These are phyloP conservation scores for Agastache rugosa DNA, from an alignment of 257 asterid species.

Conservation along the genomic window DNA sequence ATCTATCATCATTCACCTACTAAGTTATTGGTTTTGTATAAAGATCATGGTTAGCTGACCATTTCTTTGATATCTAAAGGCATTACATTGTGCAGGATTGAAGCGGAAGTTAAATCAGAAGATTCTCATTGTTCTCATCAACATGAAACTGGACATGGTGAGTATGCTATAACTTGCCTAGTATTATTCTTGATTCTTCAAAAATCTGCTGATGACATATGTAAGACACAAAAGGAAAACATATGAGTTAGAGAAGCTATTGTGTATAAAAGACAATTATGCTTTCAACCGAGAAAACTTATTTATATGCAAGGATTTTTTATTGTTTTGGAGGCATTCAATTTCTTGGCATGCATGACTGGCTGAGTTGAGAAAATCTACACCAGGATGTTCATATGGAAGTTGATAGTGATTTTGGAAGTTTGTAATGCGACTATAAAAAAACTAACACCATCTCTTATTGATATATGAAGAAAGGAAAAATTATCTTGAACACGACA, in stretches of 20 bases:
- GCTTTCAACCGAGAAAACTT: background rate
- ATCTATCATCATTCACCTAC: slow-evolving; percentile 10
- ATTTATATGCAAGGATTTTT: background rate
- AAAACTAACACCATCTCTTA: background rate
- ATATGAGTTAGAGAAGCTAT: background rate
- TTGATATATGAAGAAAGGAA: background rate
- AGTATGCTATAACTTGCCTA: slow-evolving; percentile 27
- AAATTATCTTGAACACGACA: background rate
- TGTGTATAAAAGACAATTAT: background rate
- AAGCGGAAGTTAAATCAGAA: slow-evolving; percentile 69
- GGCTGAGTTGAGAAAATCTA: background rate
- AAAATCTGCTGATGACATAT: slow-evolving; percentile 3
- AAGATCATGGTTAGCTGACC: background rate
- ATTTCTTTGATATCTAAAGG: slow-evolving; percentile 25
- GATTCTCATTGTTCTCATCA: slow-evolving; percentile 70
- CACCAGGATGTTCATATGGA: background rate
- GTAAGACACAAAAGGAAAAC: background rate
- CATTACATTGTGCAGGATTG: slow-evolving; percentile 63
- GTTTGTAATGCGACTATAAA: background rate
- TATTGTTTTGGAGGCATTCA: background rate
- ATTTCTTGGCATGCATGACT: background rate
- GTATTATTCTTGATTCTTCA: slow-evolving; percentile 7
- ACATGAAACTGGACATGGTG: slow-evolving; percentile 72
- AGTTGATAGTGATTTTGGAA: background rate
- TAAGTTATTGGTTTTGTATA: slow-evolving; percentile 17